Percentiles rank a stretch among this genome's conserved stretches.
Evolutionary conservation across 2,329 filamentous ascomycete species (phyloP).

Genomic region (Pseudogymnoascus sp.): DNA sequence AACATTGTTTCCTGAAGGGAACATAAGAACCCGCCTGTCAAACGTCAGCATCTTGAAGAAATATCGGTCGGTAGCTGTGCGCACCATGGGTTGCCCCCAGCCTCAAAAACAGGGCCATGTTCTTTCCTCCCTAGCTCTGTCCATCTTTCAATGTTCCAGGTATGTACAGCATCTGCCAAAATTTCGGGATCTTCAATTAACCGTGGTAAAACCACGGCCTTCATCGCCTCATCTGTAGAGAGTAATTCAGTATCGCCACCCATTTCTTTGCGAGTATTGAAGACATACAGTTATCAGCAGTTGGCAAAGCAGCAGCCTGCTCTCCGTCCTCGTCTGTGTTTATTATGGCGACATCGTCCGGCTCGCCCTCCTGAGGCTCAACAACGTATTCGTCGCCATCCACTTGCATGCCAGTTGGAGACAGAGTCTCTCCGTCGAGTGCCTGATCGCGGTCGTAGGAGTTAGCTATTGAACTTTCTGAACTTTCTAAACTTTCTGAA

Average conservation of each 20-base stretch:
- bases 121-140: slow-evolving; percentile 65
- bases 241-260: slow-evolving; percentile 12
- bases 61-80: slow-evolving; percentile 23
- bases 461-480: background rate
- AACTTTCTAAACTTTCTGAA: background rate
- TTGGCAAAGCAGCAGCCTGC: slow-evolving; percentile 19
- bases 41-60: background rate
- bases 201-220: slow-evolving; percentile 65
- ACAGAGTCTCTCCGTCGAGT: slow-evolving; percentile 22
- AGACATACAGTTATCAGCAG: slow-evolving; percentile 32
- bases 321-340: slow-evolving; percentile 27
- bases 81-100: slow-evolving; percentile 79
- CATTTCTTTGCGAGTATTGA: background rate
- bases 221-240: slow-evolving; percentile 68
- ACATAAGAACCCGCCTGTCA: slow-evolving; percentile 80
- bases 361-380: slow-evolving; percentile 26
- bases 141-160: slow-evolving; percentile 87
- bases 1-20: slow-evolving; percentile 89
- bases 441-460: slow-evolving; percentile 16
- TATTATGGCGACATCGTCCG: slow-evolving; percentile 33
- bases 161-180: slow-evolving; percentile 65
- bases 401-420: slow-evolving; percentile 26
- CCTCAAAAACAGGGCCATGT: slow-evolving; percentile 80
- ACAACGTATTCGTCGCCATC: slow-evolving; percentile 25
- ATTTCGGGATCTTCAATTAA: slow-evolving; percentile 69